Evolutionary conservation across 495 filamentous ascomycete genomes (phyloP).

Genomic region (Talaromyces wortmannii): DNA sequence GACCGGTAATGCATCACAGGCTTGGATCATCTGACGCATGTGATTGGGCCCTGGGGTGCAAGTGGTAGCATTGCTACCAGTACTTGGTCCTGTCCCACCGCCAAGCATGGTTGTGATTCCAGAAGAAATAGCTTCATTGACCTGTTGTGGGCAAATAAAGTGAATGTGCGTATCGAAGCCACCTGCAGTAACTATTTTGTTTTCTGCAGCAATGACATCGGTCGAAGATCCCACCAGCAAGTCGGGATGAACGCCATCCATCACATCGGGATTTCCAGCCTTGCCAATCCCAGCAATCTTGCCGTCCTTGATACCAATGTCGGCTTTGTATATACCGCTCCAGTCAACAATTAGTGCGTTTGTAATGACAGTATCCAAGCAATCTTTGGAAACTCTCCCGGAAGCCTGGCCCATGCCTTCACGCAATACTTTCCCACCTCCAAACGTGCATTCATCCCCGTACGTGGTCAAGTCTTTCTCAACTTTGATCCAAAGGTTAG

Average conservation of each 20-base stretch:
- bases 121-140: conserved; percentile 74
- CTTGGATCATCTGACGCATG: conserved; percentile 90
- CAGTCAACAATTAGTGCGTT: conserved; percentile 92
- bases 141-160: conserved; percentile 96
- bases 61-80: conserved; percentile 92
- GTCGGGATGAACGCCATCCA: conserved; percentile 74
- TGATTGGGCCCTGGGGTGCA: conserved; percentile 85
- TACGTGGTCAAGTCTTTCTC: conserved; percentile 82
- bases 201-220: conserved; percentile 92
- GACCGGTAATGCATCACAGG: conserved; percentile 76
- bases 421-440: conserved; percentile 87
- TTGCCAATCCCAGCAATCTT: conserved; percentile 90
- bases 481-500: conserved; percentile 86
- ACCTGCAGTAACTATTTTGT: conserved; percentile 88
- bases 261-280: conserved; percentile 93
- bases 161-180: conserved; percentile 93
- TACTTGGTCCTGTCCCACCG: conserved; percentile 90
- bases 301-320: conserved; percentile 90
- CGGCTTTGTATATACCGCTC: conserved; percentile 92
- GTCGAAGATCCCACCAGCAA: conserved; percentile 87
- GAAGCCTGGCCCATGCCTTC: conserved; percentile 96
- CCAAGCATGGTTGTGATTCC: conserved; percentile 91
- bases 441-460: conserved; percentile 94
- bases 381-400: conserved; percentile 61
- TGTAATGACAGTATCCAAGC: conserved; percentile 81